Base-by-base conservation (phyloP, 768 basidiomycete genomes). In the Clavaria fumosa region DNA sequence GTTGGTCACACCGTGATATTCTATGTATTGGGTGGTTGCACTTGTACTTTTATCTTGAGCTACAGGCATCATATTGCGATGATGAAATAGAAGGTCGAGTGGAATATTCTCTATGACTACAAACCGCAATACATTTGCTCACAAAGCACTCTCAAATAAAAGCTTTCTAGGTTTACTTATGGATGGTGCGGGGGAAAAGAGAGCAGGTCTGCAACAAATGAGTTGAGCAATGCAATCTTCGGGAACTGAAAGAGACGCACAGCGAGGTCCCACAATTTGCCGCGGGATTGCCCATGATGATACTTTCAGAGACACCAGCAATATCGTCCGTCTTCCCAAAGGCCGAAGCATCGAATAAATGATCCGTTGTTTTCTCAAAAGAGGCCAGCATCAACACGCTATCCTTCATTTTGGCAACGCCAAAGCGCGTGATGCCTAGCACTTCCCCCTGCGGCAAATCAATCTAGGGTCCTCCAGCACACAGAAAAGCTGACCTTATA, bases 391-490 rank as follows among this genome's bases (percentile, higher is more conserved):
- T 99, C 50, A 99, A 72, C 1, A 96, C 91, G 50, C 86, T 89
- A 58, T 99, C 95, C 58, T 97, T 97, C 89, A 97, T 97, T 63
- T 96, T 96, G 5, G 91, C 86, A 18, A 99, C 93, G 52, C 95
- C 95, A 58, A 97, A 97, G 21, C 95, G 83, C 5, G 95, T 99
- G 56, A 99, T 97, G 31, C 95, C 95, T 36, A 99, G 62, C 1
- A 97, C 90, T 54, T 97, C 93, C 30, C 95, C 95, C 85, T 91
- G 53, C 14, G 7, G 21, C 41, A 9, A 28, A 21, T 15, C 36
- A 31, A 27, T 23, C 18, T 32, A 27, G 6, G 23, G 7, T 17
- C 26, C 1, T 2, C 10, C n/a, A 24, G 15, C 20, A 12, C 14
- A 14, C 14, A 14, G 20, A 11, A 21, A 20, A 30, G 7, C 40